Evolutionary conservation across 768 basidiomycete species (phyloP).

Genomic region (Podaxis mareebaensis): DNA sequence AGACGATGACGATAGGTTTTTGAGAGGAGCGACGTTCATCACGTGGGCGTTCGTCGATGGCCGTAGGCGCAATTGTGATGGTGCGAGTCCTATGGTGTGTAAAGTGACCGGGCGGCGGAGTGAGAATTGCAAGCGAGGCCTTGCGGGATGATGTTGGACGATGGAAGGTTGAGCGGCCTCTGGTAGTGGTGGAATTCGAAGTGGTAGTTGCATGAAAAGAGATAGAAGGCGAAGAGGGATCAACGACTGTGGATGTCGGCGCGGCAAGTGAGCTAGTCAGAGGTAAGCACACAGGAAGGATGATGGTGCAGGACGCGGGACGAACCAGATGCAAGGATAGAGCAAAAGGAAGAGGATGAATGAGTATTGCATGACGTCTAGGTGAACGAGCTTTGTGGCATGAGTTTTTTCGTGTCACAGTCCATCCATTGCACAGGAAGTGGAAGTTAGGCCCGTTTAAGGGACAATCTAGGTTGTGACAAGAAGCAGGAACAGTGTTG

Average conservation of each 20-base stretch:
- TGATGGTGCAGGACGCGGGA: background rate
- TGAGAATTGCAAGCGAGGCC: constrained; percentile 11
- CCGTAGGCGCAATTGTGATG: constrained; percentile 17
- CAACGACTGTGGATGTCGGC: background rate
- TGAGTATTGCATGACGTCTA: constrained; percentile 4
- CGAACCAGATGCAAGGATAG: constrained; percentile 10
- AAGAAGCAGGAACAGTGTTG: background rate
- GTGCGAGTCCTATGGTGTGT: constrained; percentile 13
- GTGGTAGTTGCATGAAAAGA: background rate
- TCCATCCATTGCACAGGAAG: background rate
- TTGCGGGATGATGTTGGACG: constrained; percentile 11
- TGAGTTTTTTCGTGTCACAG: background rate
- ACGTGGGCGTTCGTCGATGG: constrained; percentile 7
- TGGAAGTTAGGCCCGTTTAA: background rate
- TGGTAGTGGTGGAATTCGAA: background rate
- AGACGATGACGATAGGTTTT: constrained; percentile 41
- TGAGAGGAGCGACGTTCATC: constrained; percentile 21
- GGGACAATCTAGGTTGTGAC: background rate
- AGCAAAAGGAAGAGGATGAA: constrained; percentile 15
- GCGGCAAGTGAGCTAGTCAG: constrained; percentile 4
- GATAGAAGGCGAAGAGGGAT: background rate
- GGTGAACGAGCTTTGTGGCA: background rate
- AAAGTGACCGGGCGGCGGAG: background rate
- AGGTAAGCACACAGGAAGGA: background rate
- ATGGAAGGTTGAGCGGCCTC: constrained; percentile 2